Evolutionary conservation across 2,329 filamentous ascomycete species (phyloP).

Genomic region (Aspergillus ustus): DNA sequence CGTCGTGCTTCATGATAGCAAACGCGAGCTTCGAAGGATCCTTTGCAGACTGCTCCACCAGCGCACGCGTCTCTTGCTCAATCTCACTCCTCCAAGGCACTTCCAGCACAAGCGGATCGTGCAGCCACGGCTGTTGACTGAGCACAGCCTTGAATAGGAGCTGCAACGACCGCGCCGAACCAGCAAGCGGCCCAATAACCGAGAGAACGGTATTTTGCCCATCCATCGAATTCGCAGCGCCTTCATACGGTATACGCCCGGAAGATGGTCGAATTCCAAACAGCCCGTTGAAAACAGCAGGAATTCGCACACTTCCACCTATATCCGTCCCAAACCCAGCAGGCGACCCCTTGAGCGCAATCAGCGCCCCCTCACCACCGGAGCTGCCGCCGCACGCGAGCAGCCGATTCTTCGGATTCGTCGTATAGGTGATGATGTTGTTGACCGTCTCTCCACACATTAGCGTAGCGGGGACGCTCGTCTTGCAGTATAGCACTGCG

Average conservation of each 20-base stretch:
- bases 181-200: constrained; percentile 67
- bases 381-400: constrained; percentile 62
- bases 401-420: constrained; percentile 61
- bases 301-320: constrained; percentile 63
- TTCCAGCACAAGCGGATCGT: constrained; percentile 68
- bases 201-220: constrained; percentile 68
- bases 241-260: constrained; percentile 60
- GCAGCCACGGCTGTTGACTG: constrained; percentile 64
- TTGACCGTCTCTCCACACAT: constrained; percentile 66
- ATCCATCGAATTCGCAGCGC: constrained; percentile 66
- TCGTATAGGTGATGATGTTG: constrained; percentile 63
- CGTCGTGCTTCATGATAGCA: constrained; percentile 60
- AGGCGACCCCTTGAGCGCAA: constrained; percentile 58
- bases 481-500: constrained; percentile 61
- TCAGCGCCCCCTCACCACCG: constrained; percentile 62
- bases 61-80: constrained; percentile 40
- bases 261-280: constrained; percentile 61
- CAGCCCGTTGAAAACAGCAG: constrained; percentile 63
- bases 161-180: constrained; percentile 58
- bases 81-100: constrained; percentile 66
- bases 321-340: constrained; percentile 64
- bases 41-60: constrained; percentile 42
- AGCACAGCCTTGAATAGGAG: constrained; percentile 63
- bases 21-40: constrained; percentile 54
- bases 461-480: constrained; percentile 59